Percentiles rank a stretch among this genome's conserved stretches.
These are phyloP conservation scores for Fereydounia khargensis DNA, from an alignment of 1,284 basidiomycete species.

Conservation along the genomic window DNA sequence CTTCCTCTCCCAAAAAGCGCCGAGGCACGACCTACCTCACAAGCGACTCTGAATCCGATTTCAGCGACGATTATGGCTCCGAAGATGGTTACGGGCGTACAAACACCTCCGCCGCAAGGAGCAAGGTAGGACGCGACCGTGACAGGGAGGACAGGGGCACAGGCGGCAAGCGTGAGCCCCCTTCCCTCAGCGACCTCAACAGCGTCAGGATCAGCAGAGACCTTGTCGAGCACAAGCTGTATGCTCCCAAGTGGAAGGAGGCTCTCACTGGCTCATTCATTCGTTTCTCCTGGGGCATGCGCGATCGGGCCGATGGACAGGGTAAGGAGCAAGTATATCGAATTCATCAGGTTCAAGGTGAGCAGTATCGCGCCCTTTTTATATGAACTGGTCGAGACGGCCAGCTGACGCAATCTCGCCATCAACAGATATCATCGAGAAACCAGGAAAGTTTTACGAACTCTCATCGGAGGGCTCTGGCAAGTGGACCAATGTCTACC, in stretches of 20 bases:
- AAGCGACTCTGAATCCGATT: conserved; percentile 9
- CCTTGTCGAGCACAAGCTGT: conserved; percentile 66
- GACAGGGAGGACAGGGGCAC: conserved; percentile 63
- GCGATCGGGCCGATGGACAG: conserved; percentile 61
- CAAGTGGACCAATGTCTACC: conserved; percentile 41
- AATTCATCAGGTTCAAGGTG: conserved; percentile 74
- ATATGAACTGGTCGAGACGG: too few relatives aligned
- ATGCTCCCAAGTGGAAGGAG: conserved; percentile 74
- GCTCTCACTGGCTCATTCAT: conserved; percentile 68
- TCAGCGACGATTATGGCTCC: conserved; percentile 1
- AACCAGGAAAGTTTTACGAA: conserved; percentile 69
- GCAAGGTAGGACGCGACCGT: conserved; percentile 65
- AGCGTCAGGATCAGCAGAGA: conserved; percentile 67
- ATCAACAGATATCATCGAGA: conserved; percentile 63
- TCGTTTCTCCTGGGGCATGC: conserved; percentile 44
- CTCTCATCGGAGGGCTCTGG: conserved; percentile 62
- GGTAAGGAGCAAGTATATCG: conserved; percentile 70
- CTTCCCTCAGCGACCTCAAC: conserved; percentile 65
- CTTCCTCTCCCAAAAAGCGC: conserved; percentile 1
- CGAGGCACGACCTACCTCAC: conserved; percentile 3
- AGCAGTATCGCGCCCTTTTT: too few relatives aligned
- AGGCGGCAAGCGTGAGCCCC: conserved; percentile 60
- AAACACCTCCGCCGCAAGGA: conserved; percentile 59
- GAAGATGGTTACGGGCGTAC: neutral
- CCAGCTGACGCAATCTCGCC: too few relatives aligned